Evolutionary conservation across 805 yeast genomes (phyloP), one percentile per base, ranked within the genome.

Genomic region (Starmera caribaea): DNA sequence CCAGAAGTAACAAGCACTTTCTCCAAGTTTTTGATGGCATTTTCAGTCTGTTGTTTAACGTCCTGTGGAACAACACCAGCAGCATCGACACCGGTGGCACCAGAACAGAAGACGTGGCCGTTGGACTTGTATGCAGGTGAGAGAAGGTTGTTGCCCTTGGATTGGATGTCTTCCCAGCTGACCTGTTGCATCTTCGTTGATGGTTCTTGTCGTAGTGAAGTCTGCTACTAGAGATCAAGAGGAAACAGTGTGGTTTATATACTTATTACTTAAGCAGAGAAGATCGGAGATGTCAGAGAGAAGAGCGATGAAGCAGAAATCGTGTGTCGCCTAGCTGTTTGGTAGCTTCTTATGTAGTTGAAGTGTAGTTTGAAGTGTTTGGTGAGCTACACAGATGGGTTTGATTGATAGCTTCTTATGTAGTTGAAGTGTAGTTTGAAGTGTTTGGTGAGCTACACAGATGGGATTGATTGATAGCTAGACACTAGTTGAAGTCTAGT

Each of bases 51-150:
- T 34, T 61, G 62, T 34, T 57, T 69, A 38, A 72, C 58, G 21
- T 62, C 59, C 10, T 55, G 62, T 15, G 76, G 68, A 21, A 65
- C 48, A n/a, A 54, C 53, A 13, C 73, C 73, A 11, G 64, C 58
- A 29, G 57, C 54, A 43, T 68, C 66, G 26, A 53, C 53, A 16
- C 77, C 77, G 13, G 67, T 59, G 34, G 61, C 55, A 2, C 77
- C 79, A n/a, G 76, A 67, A 9, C 75, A 65, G 57, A 65, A 71
- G 16, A 73, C 68, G 35, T 59, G 61, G 27, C 68, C 71, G 30
- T 61, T 63, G 40, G 62, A 53, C 38, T 55, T 57, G 44, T 44
- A 62, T 4, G 71, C 70, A 31, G 74, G 72, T 5, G 72, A 62
- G n/a, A 67, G 41, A 8, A 66, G 41, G 3, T 47, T 35, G 47